Conservation (phyloP, 2,329 filamentous ascomycete genomes). For the Mollisiaceae sp. region DNA sequence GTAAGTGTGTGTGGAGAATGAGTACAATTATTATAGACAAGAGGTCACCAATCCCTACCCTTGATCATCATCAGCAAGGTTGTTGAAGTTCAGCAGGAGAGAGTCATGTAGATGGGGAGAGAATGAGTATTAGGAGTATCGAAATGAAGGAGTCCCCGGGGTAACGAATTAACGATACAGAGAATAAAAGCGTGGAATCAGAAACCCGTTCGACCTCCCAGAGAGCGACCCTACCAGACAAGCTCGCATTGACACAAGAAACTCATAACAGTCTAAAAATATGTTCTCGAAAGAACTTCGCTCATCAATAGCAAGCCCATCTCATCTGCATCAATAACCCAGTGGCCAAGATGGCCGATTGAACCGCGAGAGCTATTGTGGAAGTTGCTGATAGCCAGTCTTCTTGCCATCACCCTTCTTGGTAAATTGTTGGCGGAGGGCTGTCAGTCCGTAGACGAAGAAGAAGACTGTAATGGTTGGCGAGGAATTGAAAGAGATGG, state of each 20-base stretch:
- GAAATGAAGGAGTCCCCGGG: background rate
- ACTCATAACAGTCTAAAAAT: background rate
- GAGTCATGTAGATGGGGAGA: background rate
- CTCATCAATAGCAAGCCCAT: background rate
- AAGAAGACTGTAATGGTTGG: slow-evolving; percentile 15
- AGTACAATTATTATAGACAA: too few relatives aligned
- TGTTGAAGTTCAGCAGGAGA: too few relatives aligned
- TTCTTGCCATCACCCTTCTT: slow-evolving; percentile 22
- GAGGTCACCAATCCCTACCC: too few relatives aligned
- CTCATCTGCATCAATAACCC: slow-evolving; percentile 13
- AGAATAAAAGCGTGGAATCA: background rate
- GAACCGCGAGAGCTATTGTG: slow-evolving; percentile 17
- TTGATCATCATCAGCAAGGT: too few relatives aligned
- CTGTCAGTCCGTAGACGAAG: slow-evolving; percentile 20
- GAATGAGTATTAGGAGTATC: background rate
- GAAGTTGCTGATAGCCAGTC: slow-evolving; percentile 27
- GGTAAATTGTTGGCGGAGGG: slow-evolving; percentile 21
- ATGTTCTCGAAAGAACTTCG: background rate
- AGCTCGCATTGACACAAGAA: background rate
- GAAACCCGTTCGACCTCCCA: background rate
- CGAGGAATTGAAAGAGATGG: background rate
- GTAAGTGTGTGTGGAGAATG: too few relatives aligned
- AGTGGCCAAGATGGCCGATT: slow-evolving; percentile 14
- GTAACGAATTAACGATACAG: background rate
- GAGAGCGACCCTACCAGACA: background rate